Base-by-base conservation (phyloP, 306 rosid genomes). In the Sechiopsis laciniata region DNA sequence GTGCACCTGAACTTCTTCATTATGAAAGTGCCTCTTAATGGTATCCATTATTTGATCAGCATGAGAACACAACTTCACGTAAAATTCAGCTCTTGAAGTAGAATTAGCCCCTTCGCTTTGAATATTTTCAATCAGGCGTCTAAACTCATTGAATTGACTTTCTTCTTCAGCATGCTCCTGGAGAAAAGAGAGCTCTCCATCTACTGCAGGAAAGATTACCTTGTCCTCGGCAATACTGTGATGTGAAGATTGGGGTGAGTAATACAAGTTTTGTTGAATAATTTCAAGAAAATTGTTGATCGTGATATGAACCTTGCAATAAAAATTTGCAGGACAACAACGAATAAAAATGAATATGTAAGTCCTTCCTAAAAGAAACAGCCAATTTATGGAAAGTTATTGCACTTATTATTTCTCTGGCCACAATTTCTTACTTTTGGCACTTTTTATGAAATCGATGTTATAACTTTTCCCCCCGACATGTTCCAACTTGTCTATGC, bases 161-260 rank as follows among this genome's bases (percentile, higher is more conserved):
- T 91, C 99, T 83, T 91, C 96, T 85, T 95, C 95, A 14, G 85
- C 88, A 58, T 91, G 99, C 80, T 95, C 99, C 84, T 89, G 88
- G 78, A 62, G 68, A 84, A 95, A 95, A 35, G 97, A 95, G 77
- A 95, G 73, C 59, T 89, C 88, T 76, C 96, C 99, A 86, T 87
- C 97, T 73, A 95, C 95, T 0, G 97, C 95, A 6, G 99, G 97
- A 91, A 95, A 95, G 81, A 95, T 88, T 77, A 95, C 92, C 87
- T 81, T 85, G 90, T 95, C 99, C 90, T 95, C 99, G 4, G 99
- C 97, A 84, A 88, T 95, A 82, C 99, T 95, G 92, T 83, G 81
- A 84, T 67, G 68, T 78, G 21, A 75, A 72, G 74, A 83, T 67
- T 21, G 58, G 55, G 60, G 75, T 74, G 75, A 54, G 46, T n/a